phyloP scores from a whole-genome alignment of 306 rosid species.

The Luffa acutangula region DNA sequence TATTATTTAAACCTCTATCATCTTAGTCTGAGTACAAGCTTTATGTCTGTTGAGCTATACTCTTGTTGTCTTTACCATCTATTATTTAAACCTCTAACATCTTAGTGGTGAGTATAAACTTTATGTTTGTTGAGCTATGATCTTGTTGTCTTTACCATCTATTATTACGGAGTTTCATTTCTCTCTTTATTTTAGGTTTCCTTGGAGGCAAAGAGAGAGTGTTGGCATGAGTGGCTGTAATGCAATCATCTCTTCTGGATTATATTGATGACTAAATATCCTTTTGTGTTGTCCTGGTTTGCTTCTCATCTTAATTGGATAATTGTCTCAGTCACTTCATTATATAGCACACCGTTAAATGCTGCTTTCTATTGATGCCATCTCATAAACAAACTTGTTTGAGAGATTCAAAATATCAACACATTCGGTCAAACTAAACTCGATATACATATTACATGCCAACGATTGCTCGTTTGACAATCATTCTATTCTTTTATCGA shows the following conservation, averaged over 20 bases:
- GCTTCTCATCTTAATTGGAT: neutral
- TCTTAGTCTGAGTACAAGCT: too few relatives aligned
- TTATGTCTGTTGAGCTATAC: too few relatives aligned
- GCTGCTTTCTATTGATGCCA: neutral
- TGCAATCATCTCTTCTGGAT: conserved; percentile 2
- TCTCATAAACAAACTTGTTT: neutral
- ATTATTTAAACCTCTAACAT: too few relatives aligned
- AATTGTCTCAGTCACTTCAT: neutral
- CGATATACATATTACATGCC: neutral
- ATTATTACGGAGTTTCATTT: neutral
- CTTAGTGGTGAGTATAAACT: too few relatives aligned
- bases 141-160: neutral
- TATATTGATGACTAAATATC: neutral
- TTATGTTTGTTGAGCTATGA: too few relatives aligned
- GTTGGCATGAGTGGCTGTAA: neutral
- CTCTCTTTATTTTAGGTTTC: neutral
- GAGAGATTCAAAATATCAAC: neutral
- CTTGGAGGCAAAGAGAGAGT: neutral
- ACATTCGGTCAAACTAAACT: neutral
- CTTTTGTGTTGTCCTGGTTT: neutral
- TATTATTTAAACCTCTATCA: too few relatives aligned
- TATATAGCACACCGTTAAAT: neutral
- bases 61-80: too few relatives aligned
- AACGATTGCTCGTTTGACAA: neutral
- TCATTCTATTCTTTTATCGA: neutral